Evolutionary conservation across 2,329 filamentous ascomycete species (phyloP), one percentile per base, ranked within the genome.

Genomic region (Kalaharituber pfeilii): DNA sequence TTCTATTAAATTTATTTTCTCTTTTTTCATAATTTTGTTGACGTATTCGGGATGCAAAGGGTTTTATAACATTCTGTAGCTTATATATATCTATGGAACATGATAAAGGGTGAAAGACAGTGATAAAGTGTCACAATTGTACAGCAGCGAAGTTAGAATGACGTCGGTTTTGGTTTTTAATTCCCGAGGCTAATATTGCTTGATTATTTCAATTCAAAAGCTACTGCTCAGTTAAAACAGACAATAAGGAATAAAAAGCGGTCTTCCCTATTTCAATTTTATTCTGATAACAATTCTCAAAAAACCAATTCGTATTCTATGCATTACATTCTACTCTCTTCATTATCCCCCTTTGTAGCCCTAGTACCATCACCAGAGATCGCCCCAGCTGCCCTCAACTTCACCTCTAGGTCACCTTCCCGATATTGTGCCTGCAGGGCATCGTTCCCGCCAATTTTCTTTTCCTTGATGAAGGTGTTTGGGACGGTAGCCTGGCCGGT

Each of bases 401-500:
- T 69, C 28, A 65, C 65, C 62, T 79, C 76, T 53, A 96, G 71
- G 61, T 93, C 67, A 11, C 58, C 60, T 69, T 77, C 78, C 70
- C 75, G 78, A 52, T 68, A 68, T 52, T 62, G 64, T 1, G 71
- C 74, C 71, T 88, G 82, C 60, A 93, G 69, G 64, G 91, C 89
- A 24, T 86, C 94, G 78, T 96, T 96, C 63, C 91, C 91, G 60
- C 91, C 91, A 68, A 98, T 93, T 72, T 95, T 89, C 74, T 93
- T 73, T 73, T 87, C 73, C 64, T 72, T 73, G 71, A 98, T 96
- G 75, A 84, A 96, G 73, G 94, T 84, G 74, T 96, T 96, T 65
- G 91, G 91, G 5, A 98, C 91, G 65, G 85, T 89, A 65, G 80
- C 76, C 76, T 98, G 91, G 68, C 77, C 75, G 55, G 80, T 86